Conservation (phyloP, 371 early-diverging fungal species). For the Saksenaea vasiformis region DNA sequence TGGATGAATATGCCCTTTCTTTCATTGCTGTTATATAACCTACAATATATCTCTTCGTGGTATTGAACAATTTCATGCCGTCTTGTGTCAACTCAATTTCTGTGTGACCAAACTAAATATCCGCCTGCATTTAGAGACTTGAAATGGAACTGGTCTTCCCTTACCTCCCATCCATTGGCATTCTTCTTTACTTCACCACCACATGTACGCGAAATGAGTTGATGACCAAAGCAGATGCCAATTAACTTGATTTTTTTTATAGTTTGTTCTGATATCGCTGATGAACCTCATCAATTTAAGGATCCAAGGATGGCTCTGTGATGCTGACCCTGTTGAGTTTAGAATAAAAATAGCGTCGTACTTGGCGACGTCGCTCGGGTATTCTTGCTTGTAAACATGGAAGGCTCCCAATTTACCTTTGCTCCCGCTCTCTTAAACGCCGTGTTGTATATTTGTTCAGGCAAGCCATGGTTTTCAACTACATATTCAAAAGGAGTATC, state of each 20-base stretch:
- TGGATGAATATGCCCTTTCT: neutral
- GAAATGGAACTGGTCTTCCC: neutral
- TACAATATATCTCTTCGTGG: slow-evolving; percentile 24
- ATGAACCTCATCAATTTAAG: slow-evolving; percentile 51
- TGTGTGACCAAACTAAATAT: slow-evolving; percentile 42
- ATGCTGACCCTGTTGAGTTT: slow-evolving; percentile 35
- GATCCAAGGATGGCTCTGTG: slow-evolving; percentile 63
- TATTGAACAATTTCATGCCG: slow-evolving; percentile 42
- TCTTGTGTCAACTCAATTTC: slow-evolving; percentile 33
- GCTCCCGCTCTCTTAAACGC: neutral
- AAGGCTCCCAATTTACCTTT: neutral
- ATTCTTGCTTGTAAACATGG: slow-evolving; percentile 13
- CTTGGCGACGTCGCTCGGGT: slow-evolving; percentile 7
- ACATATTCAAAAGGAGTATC: neutral
- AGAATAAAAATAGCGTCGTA: slow-evolving; percentile 34
- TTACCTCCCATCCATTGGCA: slow-evolving; percentile 70
- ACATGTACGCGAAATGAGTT: slow-evolving; percentile 67
- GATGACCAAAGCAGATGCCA: slow-evolving; percentile 81
- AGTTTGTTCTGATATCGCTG: slow-evolving; percentile 14
- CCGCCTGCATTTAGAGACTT: slow-evolving; percentile 12
- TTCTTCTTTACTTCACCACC: slow-evolving; percentile 60
- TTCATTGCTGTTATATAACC: neutral
- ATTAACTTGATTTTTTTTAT: slow-evolving; percentile 31
- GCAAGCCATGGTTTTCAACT: neutral
- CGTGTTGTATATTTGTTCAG: neutral